These are phyloP conservation scores for Madurella mycetomatis DNA, from an alignment of 2,329 filamentous ascomycete species.

Conservation along the genomic window DNA sequence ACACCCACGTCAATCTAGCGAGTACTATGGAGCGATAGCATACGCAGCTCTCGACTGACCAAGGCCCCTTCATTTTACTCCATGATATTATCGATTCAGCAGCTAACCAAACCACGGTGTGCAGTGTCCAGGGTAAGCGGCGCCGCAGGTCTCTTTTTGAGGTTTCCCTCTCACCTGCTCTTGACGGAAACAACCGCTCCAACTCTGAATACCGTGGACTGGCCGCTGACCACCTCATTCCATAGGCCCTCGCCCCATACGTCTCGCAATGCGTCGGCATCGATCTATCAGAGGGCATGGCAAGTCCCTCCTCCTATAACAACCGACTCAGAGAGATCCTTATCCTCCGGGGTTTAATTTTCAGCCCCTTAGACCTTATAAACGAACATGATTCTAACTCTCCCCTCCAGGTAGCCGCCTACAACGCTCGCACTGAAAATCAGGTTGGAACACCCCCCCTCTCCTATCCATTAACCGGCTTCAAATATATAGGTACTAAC, in stretches of 20 bases:
- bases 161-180: constrained; percentile 1
- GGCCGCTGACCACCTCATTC: neutral
- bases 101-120: constrained; percentile 45
- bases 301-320: neutral
- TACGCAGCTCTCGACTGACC: neutral
- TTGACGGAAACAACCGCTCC: neutral
- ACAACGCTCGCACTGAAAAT: constrained; percentile 57
- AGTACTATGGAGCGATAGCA: too few relatives aligned
- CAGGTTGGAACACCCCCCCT: constrained; percentile 38
- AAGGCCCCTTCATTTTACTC: neutral
- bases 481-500: constrained; percentile 1
- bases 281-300: constrained; percentile 69
- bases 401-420: constrained; percentile 44
- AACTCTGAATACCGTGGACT: neutral
- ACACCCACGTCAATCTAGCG: too few relatives aligned
- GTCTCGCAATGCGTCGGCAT: constrained; percentile 62
- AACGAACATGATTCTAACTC: neutral
- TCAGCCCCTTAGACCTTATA: too few relatives aligned
- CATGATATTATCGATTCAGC: neutral
- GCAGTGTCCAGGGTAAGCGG: constrained; percentile 55
- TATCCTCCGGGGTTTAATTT: too few relatives aligned
- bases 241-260: constrained; percentile 56
- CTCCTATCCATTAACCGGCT: neutral
- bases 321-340: neutral
- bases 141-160: neutral